phyloP scores from a whole-genome alignment of 2,329 filamentous ascomycete species.

The Trichoderma sp. region DNA sequence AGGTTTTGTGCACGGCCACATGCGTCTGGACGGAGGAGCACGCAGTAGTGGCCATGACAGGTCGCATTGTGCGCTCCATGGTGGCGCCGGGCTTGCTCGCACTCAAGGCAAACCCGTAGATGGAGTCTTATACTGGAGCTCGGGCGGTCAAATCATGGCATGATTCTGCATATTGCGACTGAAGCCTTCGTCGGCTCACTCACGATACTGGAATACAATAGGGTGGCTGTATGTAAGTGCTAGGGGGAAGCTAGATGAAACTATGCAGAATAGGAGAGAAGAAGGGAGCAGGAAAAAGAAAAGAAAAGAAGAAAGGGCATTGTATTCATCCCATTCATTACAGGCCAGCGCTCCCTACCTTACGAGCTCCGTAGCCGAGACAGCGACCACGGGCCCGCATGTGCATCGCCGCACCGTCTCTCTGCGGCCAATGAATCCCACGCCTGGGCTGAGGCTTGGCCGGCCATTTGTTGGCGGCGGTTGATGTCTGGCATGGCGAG shows the following conservation, averaged over 20 bases:
- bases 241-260: background rate
- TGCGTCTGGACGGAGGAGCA: background rate
- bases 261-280: background rate
- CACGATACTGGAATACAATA: background rate
- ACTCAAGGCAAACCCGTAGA: background rate
- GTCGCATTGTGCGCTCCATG: background rate
- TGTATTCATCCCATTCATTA: background rate
- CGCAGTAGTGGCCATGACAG: background rate
- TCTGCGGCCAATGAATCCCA: constrained; percentile 23
- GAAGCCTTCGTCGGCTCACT: background rate
- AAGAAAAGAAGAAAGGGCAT: background rate
- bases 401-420: constrained; percentile 11
- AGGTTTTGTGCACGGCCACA: background rate
- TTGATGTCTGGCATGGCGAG: constrained; percentile 5
- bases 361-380: background rate
- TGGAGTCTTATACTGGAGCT: background rate
- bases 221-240: background rate
- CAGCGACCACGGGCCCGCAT: background rate
- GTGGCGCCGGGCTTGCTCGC: background rate
- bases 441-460: constrained; percentile 15
- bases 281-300: background rate
- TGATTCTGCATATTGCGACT: background rate
- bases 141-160: background rate
- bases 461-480: constrained; percentile 18
- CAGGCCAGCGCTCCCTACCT: too few relatives aligned